Evolutionary conservation across 2,329 filamentous ascomycete genomes (phyloP), one percentile per base, ranked within the genome.

Genomic region (Beauveria sp.): DNA sequence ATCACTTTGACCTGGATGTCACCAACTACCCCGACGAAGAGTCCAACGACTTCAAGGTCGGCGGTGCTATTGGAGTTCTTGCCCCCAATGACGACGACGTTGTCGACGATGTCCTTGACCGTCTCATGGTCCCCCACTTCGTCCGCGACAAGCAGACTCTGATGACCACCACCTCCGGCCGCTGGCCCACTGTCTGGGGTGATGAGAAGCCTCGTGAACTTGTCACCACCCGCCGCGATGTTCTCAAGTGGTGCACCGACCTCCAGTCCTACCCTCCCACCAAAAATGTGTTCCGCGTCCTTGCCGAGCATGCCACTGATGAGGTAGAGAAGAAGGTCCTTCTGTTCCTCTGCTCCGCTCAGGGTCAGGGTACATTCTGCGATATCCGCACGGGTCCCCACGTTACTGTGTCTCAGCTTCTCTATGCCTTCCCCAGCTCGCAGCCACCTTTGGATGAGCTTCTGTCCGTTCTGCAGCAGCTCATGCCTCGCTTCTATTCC

Each of bases 401-500:
- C 71, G 82, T 97, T 68, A 93, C 91, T 42, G 77, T 99, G 22
- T 82, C 88, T 18, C 95, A 98, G 76, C 82, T 99, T 7, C 84
- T 99, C 34, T 83, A 89, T 70, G 95, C 95, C 1, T 99, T 99
- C 79, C 92, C 95, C 2, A 96, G 91, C 46, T 86, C 91, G 7
- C 90, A 91, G 72, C 95, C 95, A 59, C 92, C 93, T 4, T 80
- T 99, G 68, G 90, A 95, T 60, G 80, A 87, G 63, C 80, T 99
- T 12, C 82, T 97, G 42, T 90, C 89, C 2, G 84, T 89, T 49
- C 84, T 97, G 59, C 90, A 89, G 69, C 89, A 91, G 54, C 83
- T 98, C 57, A 98, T 98, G 93, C 95, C 95, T 3, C 90, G 95
- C 64, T 99, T 99, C 80, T 99, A 99, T 79, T 98, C 93, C 4